Evolutionary conservation across 805 yeast species (phyloP), one percentile per base, ranked within the genome.

Genomic region (Suhomyces faveliae): DNA sequence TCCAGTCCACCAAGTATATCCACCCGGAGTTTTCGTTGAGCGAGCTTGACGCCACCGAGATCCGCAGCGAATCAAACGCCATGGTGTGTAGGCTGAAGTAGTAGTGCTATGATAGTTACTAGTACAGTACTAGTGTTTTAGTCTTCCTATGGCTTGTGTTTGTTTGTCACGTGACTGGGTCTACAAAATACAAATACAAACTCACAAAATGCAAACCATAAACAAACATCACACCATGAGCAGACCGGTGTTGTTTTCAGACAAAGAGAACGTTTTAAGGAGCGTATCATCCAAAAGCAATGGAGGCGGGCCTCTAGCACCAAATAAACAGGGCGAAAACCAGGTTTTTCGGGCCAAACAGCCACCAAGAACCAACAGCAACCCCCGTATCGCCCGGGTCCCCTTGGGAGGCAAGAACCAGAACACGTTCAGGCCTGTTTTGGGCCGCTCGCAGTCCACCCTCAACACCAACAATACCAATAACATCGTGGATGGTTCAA

Each of bases 1-100:
- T 67, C 95, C 97, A 89, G 62, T 89, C 90, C 13, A 83, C 85
- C 53, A 91, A 70, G 65, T 91, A 92, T 19, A 88, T 89, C 96
- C 75, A 70, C 38, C 66, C 56, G 17, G 73, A 64, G 33, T 62
- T 62, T 44, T 51, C 55, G 25, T 50, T 53, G 25, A 55, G 54
- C 10, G 62, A 52, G 42, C 51, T 49, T 27, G 61, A 57, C 12
- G 61, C 48, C 35, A 60, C 66, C 24, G 64, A 51, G n/a, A 64
- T 55, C 47, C 59, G 64, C 42, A 58, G 58, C 29, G 61, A 53
- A 30, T 56, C 58, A 27, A 63, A 53, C 41, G 61, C 65, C 69
- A 66, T 66, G 10, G 37, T 2, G 11, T 9, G n/a, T 27, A n/a
- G n/a, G n/a, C n/a, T n/a, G n/a, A n/a, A n/a, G n/a, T n/a, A n/a